Percentiles rank a stretch among this genome's conserved stretches.
Evolutionary conservation across 148 eudicot genomes (phyloP).

Genomic region (Heliosperma pusillum): DNA sequence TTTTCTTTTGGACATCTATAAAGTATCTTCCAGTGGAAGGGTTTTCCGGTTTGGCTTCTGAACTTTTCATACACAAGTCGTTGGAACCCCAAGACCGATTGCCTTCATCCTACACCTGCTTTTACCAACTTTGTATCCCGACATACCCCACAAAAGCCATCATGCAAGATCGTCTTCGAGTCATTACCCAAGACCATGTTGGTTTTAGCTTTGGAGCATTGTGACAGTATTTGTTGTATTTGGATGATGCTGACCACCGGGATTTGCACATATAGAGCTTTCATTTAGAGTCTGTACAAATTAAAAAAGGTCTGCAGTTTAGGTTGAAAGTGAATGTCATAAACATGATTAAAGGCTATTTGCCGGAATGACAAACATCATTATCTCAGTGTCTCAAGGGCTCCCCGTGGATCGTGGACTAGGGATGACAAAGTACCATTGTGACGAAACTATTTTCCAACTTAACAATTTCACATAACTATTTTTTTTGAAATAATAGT

Average conservation of each 20-base stretch:
- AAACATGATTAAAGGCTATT: no score
- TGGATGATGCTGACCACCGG: no score
- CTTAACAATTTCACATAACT: no score
- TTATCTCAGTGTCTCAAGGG: no score
- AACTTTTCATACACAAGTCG: slow-evolving; percentile 52
- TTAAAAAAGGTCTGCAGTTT: no score
- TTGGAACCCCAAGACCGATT: slow-evolving; percentile 38
- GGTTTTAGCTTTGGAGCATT: slow-evolving; percentile 87
- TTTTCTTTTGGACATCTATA: slow-evolving; percentile 93
- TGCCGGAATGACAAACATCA: no score
- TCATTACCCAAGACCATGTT: slow-evolving; percentile 75
- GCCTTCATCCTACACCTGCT: slow-evolving; percentile 97
- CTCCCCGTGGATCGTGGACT: no score
- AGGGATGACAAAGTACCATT: no score
- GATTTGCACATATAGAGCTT: no score
- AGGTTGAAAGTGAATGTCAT: no score
- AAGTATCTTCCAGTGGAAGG: slow-evolving; percentile 81
- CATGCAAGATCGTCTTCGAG: slow-evolving; percentile 59
- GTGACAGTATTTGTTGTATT: slow-evolving; percentile 31
- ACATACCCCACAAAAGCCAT: slow-evolving; percentile 42
- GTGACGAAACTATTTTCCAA: no score
- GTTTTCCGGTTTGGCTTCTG: slow-evolving; percentile 74
- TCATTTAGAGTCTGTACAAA: slow-evolving; percentile 13
- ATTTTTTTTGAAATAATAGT: no score
- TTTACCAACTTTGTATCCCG: slow-evolving; percentile 65